phyloP scores from a whole-genome alignment of 441 rosid species.

The Syzygium syzygioides region DNA sequence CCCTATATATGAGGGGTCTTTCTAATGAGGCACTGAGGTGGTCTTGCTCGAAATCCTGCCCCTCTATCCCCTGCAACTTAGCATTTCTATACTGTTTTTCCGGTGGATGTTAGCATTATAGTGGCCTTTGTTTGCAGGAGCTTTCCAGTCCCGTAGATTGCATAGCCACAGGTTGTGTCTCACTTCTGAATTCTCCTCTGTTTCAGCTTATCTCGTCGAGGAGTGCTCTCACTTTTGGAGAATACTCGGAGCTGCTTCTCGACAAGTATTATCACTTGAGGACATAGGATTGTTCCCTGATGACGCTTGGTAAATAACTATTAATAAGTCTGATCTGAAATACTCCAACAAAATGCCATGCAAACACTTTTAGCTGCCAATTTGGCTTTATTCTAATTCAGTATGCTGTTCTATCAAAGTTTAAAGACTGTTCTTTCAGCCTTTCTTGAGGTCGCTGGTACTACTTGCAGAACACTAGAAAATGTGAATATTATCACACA shows the following conservation, averaged over 20 bases:
- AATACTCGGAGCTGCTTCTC: slow-evolving; percentile 68
- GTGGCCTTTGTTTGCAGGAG: not conserved
- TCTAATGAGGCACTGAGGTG: not conserved
- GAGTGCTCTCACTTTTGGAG: slow-evolving; percentile 64
- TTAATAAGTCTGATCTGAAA: not conserved
- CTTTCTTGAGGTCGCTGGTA: not conserved
- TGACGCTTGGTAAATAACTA: not conserved
- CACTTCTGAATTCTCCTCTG: not conserved
- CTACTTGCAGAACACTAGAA: not conserved
- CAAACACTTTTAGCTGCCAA: not conserved
- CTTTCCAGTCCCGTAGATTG: not conserved
- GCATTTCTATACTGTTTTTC: not conserved
- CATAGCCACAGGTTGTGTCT: not conserved
- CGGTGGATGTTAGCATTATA: not conserved
- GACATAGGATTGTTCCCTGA: slow-evolving; percentile 2
- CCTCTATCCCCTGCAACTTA: not conserved
- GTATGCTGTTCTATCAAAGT: not conserved
- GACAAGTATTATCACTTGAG: slow-evolving; percentile 74
- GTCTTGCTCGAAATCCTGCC: not conserved
- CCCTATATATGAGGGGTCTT: not conserved
- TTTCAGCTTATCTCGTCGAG: slow-evolving; percentile 50
- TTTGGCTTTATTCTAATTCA: not conserved
- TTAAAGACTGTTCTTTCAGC: not conserved
- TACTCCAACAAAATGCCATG: not conserved
- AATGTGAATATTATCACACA: not conserved